Conservation (phyloP, 2,329 filamentous ascomycete genomes). For the Chaetothyriales sp. region DNA sequence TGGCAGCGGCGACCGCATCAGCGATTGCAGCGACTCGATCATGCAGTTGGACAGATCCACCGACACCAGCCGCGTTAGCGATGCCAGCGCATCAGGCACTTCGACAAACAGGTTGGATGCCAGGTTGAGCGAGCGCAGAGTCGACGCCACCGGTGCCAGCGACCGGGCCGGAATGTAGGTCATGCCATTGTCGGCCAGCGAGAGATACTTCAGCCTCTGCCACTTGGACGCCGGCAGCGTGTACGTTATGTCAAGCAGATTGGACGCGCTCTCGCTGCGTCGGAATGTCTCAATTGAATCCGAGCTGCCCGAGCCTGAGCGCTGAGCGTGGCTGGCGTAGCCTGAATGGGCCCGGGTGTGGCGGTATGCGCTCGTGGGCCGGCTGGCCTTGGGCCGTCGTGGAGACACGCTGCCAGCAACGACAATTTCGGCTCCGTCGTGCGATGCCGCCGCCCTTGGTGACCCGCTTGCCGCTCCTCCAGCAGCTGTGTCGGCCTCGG, state of each 20-base stretch:
- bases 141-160: conserved; percentile 70
- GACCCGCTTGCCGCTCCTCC: not conserved
- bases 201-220: conserved; percentile 86
- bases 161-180: conserved; percentile 64
- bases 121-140: conserved; percentile 79
- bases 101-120: conserved; percentile 90
- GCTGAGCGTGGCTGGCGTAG: conserved; percentile 48
- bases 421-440: conserved; percentile 4
- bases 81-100: conserved; percentile 80
- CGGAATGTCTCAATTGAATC: conserved; percentile 55
- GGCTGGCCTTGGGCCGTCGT: conserved; percentile 58
- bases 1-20: conserved; percentile 72
- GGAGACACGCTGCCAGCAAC: conserved; percentile 67
- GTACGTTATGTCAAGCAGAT: conserved; percentile 52
- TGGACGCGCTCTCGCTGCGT: conserved; percentile 57
- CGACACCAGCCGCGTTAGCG: conserved; percentile 73
- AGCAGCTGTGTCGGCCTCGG: conserved; percentile 4
- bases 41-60: conserved; percentile 93
- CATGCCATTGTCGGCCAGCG: conserved; percentile 79
- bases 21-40: conserved; percentile 85
- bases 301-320: conserved; percentile 85
- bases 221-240: conserved; percentile 76
- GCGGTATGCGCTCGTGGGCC: conserved; percentile 51
- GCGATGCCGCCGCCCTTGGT: not conserved
- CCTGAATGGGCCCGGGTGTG: conserved; percentile 53